These are phyloP conservation scores for Elaeis guineensis DNA, from an alignment of 176 grass and related monocot genomes.

Conservation along the genomic window DNA sequence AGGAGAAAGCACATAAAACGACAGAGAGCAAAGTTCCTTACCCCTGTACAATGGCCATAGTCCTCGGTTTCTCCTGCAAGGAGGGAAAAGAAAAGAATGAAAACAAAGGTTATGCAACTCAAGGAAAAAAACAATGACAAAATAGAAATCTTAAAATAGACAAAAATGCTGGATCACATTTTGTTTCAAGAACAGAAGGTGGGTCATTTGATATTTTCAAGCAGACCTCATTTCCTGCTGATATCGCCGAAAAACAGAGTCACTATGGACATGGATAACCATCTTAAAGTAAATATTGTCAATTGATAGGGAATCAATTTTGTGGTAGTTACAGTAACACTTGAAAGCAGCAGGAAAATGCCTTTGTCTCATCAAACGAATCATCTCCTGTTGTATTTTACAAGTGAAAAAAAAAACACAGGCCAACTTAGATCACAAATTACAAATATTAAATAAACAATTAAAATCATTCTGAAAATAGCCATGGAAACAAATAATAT, in stretches of 20 bases:
- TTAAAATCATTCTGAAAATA: too few species aligned
- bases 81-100: background rate
- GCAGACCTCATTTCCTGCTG: slow-evolving; percentile 95
- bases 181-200: background rate
- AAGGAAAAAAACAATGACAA: background rate
- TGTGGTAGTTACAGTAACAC: slow-evolving; percentile 84
- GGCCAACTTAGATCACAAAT: background rate
- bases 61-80: slow-evolving; percentile 72
- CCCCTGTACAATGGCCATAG: slow-evolving; percentile 98
- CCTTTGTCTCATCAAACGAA: slow-evolving; percentile 71
- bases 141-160: background rate
- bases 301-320: slow-evolving; percentile 59
- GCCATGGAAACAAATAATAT: too few species aligned
- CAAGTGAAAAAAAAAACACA: slow-evolving; percentile 23
- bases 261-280: slow-evolving; percentile 84
- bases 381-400: slow-evolving; percentile 69
- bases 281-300: slow-evolving; percentile 80
- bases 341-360: slow-evolving; percentile 73
- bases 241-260: slow-evolving; percentile 84
- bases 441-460: too few species aligned
- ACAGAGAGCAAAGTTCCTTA: slow-evolving; percentile 26
- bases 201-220: background rate
- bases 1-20: background rate
- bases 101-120: background rate
- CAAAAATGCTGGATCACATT: background rate